Percentiles rank a stretch among this genome's conserved stretches.
phyloP scores from a whole-genome alignment of 352 stramenopile genomes.

The Pythium pectinolyticum region DNA sequence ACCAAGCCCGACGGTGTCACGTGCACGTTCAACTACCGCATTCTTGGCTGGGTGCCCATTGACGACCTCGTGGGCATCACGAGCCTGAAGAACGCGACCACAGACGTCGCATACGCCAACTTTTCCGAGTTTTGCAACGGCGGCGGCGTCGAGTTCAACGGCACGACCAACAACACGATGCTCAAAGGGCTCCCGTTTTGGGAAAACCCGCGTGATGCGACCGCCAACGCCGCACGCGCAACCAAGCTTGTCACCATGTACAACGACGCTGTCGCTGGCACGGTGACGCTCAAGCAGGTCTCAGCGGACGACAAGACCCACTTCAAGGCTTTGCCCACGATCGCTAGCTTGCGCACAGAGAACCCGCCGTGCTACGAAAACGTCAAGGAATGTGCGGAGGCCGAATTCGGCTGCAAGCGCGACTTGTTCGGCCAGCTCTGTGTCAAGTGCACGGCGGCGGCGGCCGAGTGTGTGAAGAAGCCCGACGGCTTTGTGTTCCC shows the following conservation, averaged over 20 bases:
- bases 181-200: constrained; percentile 58
- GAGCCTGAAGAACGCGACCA: constrained; percentile 39
- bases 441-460: constrained; percentile 36
- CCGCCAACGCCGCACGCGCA: constrained; percentile 43
- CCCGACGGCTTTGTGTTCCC: constrained; percentile 41
- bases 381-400: constrained; percentile 47
- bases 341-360: constrained; percentile 35
- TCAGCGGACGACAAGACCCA: constrained; percentile 26
- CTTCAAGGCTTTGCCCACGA: constrained; percentile 51
- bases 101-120: constrained; percentile 43
- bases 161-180: constrained; percentile 32
- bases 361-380: constrained; percentile 76
- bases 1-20: constrained; percentile 51
- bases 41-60: constrained; percentile 67
- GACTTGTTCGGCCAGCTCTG: constrained; percentile 61
- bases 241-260: constrained; percentile 50
- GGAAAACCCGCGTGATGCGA: constrained; percentile 50
- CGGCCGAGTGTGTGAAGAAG: constrained; percentile 30
- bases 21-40: constrained; percentile 75
- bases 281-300: constrained; percentile 37
- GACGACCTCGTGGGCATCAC: constrained; percentile 83
- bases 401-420: constrained; percentile 58
- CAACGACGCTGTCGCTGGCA: constrained; percentile 31
- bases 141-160: constrained; percentile 63
- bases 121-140: constrained; percentile 69